Evolutionary conservation across 768 basidiomycete genomes (phyloP), one percentile per base, ranked within the genome.

Genomic region (Mycena belliarum): DNA sequence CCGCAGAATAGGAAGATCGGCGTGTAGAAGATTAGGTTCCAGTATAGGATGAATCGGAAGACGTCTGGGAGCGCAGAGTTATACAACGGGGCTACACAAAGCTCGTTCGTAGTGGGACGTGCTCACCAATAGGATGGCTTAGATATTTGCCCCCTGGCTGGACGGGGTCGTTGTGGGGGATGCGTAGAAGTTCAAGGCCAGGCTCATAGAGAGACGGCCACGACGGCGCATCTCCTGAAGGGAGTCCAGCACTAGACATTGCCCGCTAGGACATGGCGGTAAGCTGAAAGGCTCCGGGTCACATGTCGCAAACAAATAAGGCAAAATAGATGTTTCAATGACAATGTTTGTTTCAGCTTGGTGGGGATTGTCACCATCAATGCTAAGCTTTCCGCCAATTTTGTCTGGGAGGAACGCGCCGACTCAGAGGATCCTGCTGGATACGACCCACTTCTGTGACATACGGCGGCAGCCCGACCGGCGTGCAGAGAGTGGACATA

Each of bases 161-260:
- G 11, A 70, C 70, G 8, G 80, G 72, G 37, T 67, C 64, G 12
- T 68, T 64, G 59, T 79, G 74, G 23, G 71, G 64, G 40, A 82
- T 78, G 56, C 76, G 69, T 23, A 80, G 69, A 16, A 82, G 74
- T 62, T 83, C 82, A n/a, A 80, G 44, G 20, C 77, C 75, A 20
- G 79, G 81, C 49, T 77, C 72, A 58, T 83, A 83, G 26, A 83
- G 71, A 1, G 79, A 79, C 5, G 82, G 81, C 82, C 82, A 82
- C 40, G 73, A 45, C 21, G 76, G 69, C 5, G 21, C 16, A 15
- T 49, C 20, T 1, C 45, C 51, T 8, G 48, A 33, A 73, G 43
- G 21, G 73, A 33, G 72, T 69, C 52, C 48, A 21, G 7, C 42
- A 33, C 49, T 24, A 50, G 59, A 46, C 59, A 60, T 6, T n/a